Conservation (phyloP, 305 asterid genomes). For the Fraxinus nigra region DNA sequence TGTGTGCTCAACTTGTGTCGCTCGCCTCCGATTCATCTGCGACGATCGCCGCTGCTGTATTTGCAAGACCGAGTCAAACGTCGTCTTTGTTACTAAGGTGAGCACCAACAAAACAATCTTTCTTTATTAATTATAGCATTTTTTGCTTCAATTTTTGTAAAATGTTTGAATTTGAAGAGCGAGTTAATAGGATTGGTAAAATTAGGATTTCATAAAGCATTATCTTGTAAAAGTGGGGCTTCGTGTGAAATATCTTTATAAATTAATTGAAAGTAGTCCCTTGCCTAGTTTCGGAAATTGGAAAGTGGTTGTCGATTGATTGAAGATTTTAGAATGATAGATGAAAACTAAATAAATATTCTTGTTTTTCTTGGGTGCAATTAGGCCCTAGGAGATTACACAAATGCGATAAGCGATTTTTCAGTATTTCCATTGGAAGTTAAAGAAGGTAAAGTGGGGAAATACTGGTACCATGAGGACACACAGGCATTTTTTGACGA, state of each 20-base stretch:
- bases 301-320: neutral
- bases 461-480: slow-evolving; percentile 90
- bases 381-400: slow-evolving; percentile 89
- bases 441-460: slow-evolving; percentile 73
- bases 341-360: neutral
- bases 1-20: slow-evolving; percentile 96
- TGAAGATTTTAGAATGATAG: neutral
- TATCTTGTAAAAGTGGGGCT: neutral
- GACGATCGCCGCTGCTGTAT: slow-evolving; percentile 93
- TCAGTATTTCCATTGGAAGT: slow-evolving; percentile 59
- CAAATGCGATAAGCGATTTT: slow-evolving; percentile 64
- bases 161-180: neutral
- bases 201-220: neutral
- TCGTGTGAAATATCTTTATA: neutral
- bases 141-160: neutral
- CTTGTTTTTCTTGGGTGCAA: slow-evolving; percentile 4
- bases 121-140: neutral
- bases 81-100: slow-evolving; percentile 90
- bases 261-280: neutral
- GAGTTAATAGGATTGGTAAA: slow-evolving; percentile 7
- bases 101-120: neutral
- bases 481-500: slow-evolving; percentile 92
- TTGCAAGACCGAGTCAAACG: slow-evolving; percentile 71
- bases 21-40: slow-evolving; percentile 97
- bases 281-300: neutral